These are phyloP conservation scores for Komagataea norvegica DNA, from an alignment of 1,139 yeast species.

Conservation along the genomic window DNA sequence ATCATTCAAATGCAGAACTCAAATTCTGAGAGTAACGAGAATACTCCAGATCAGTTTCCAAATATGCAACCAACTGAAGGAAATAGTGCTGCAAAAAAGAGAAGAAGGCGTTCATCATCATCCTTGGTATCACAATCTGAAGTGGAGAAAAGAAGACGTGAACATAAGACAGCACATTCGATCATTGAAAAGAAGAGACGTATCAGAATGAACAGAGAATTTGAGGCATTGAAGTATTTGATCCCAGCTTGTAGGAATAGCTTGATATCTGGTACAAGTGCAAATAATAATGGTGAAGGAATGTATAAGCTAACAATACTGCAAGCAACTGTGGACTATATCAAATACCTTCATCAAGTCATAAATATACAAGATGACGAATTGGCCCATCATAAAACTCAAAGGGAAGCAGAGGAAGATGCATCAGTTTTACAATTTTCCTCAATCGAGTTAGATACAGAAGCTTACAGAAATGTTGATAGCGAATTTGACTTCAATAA, in stretches of 20 bases:
- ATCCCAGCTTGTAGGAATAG: conserved; percentile 69
- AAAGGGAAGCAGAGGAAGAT: conserved; percentile 24
- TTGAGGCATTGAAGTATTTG: conserved; percentile 70
- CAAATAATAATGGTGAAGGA: conserved; percentile 41
- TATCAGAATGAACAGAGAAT: conserved; percentile 74
- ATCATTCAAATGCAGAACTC: conserved; percentile 50
- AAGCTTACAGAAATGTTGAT: conserved; percentile 54
- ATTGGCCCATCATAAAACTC: conserved; percentile 15
- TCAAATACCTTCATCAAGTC: conserved; percentile 60
- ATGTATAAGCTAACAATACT: conserved; percentile 78
- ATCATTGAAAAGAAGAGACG: conserved; percentile 78
- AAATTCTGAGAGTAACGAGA: conserved; percentile 17
- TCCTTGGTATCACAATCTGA: conserved; percentile 48
- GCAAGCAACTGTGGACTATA: conserved; percentile 78
- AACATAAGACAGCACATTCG: conserved; percentile 62
- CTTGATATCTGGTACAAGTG: conserved; percentile 18
- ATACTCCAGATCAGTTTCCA: conserved; percentile 3
- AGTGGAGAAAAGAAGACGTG: conserved; percentile 49
- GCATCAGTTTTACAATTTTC: conserved; percentile 45
- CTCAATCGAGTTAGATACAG: conserved; percentile 50
- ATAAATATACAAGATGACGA: conserved; percentile 39
- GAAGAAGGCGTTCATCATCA: conserved; percentile 38
- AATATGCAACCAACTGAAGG: conserved; percentile 2
- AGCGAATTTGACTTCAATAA: conserved; percentile 48
- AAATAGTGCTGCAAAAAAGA: conserved; percentile 31